Conservation (phyloP, 257 asterid genomes). For the Lycium barbarum region DNA sequence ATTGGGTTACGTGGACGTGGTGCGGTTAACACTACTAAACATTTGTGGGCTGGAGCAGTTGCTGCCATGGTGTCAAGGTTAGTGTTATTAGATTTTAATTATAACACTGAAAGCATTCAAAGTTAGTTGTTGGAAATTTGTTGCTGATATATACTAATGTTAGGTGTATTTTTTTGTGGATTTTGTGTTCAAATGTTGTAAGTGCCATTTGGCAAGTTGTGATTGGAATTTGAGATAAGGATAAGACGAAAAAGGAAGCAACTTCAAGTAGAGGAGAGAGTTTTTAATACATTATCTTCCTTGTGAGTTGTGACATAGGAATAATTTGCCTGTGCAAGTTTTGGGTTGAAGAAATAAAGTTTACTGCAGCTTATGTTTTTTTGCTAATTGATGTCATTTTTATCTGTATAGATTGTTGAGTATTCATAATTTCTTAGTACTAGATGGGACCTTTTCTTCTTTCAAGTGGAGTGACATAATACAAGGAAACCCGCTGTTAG, state of each 20-base stretch:
- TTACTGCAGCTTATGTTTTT: neutral
- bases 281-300: neutral
- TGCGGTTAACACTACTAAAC: conserved; percentile 87
- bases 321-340: neutral
- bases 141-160: neutral
- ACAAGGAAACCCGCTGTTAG: conserved; percentile 4
- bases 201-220: conserved; percentile 17
- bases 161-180: neutral
- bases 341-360: neutral
- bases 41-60: conserved; percentile 95
- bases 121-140: neutral
- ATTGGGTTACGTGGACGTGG: conserved; percentile 52
- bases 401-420: neutral
- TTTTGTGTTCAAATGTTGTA: conserved; percentile 3
- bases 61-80: conserved; percentile 97
- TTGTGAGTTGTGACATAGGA: neutral
- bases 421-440: neutral
- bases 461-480: neutral
- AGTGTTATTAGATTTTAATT: neutral
- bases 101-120: neutral
- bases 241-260: neutral
- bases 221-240: neutral
- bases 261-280: neutral
- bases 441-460: neutral
- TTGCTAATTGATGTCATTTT: neutral